A percentile compares a stretch with the other conserved stretches of the same genome.
phyloP scores from a whole-genome alignment of 352 stramenopile species.

The Globisporangium emineosum region DNA sequence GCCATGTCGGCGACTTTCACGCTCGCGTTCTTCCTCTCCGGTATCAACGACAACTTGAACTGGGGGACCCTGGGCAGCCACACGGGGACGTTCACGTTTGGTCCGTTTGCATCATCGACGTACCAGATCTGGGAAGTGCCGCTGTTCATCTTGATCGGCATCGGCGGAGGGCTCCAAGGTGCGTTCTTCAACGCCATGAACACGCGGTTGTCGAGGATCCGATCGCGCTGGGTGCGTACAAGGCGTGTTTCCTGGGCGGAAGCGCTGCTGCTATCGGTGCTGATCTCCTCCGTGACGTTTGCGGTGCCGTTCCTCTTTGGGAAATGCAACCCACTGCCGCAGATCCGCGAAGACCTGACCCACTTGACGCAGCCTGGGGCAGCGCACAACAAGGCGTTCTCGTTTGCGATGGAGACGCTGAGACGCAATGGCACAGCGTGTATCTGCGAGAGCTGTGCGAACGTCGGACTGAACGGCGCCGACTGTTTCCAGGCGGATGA shows the following conservation, averaged over 20 bases:
- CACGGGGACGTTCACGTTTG: constrained; percentile 84
- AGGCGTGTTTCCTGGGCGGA: constrained; percentile 54
- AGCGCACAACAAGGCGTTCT: constrained; percentile 54
- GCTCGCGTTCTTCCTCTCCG: constrained; percentile 85
- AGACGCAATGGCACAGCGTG: constrained; percentile 64
- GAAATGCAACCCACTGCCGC: constrained; percentile 58
- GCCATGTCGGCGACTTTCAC: constrained; percentile 90
- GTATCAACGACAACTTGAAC: constrained; percentile 54
- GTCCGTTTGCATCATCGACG: constrained; percentile 85
- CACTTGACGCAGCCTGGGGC: constrained; percentile 39
- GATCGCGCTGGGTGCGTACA: constrained; percentile 59
- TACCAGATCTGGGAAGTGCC: constrained; percentile 94
- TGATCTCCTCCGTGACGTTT: constrained; percentile 67
- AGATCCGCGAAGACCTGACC: constrained; percentile 49
- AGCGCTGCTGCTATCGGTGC: constrained; percentile 48
- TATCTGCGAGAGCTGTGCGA: constrained; percentile 65
- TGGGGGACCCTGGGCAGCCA: constrained; percentile 43
- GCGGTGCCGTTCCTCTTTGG: constrained; percentile 58
- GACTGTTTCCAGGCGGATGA: constrained; percentile 70
- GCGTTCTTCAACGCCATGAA: constrained; percentile 96
- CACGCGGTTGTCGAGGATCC: constrained; percentile 88
- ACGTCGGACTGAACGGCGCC: constrained; percentile 41
- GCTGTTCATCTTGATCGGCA: constrained; percentile 96
- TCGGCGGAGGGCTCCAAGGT: constrained; percentile 95
- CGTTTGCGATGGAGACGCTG: constrained; percentile 68